Evolutionary conservation across 2,329 filamentous ascomycete species (phyloP).

Genomic region (Trichoderma semiorbis): DNA sequence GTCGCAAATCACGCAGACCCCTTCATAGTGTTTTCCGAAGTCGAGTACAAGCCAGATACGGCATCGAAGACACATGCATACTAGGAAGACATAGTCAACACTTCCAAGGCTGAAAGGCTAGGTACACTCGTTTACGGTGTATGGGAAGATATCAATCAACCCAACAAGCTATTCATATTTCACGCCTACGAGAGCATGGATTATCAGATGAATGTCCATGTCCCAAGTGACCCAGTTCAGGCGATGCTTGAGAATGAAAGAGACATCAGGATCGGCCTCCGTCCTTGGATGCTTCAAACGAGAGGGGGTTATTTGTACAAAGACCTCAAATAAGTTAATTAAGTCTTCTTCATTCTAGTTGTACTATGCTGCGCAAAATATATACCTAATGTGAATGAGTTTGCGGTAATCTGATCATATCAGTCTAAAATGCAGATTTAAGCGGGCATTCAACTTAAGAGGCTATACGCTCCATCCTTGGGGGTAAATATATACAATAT

Average conservation of each 20-base stretch:
- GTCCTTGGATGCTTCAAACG: not conserved
- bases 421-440: not conserved
- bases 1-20: not conserved
- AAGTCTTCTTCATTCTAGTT: not conserved
- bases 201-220: not conserved
- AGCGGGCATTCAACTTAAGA: not conserved
- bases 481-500: too few relatives aligned
- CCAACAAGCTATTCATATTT: not conserved
- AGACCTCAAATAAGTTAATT: not conserved
- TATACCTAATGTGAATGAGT: not conserved
- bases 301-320: not conserved
- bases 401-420: not conserved
- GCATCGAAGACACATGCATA: not conserved
- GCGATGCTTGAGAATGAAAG: not conserved
- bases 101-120: not conserved
- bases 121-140: not conserved
- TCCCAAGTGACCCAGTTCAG: not conserved
- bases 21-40: not conserved
- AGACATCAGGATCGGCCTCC: not conserved
- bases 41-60: not conserved
- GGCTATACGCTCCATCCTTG: not conserved
- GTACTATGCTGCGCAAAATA: not conserved
- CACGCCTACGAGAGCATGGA: not conserved
- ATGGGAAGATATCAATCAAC: not conserved
- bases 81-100: not conserved